Conservation (phyloP, 306 rosid species). For the Cucumis sativus region Cucumber_9930_V3 NC_026657.2:34042501-34043000, state of each 20-base stretch:
- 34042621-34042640: too few species aligned
- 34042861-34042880: slow-evolving; percentile 23
- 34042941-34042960: slow-evolving; percentile 1
- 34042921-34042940: slow-evolving; percentile 11
- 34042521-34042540: too few species aligned
- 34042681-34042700: too few species aligned
- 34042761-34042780: neutral
- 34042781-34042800: neutral
- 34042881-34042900: slow-evolving; percentile 10
- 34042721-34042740: too few species aligned
- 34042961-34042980: slow-evolving; percentile 6
- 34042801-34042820: neutral
- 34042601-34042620: too few species aligned
- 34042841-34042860: neutral
- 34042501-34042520: too few species aligned
- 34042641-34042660: too few species aligned
- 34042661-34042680: too few species aligned
- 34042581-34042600: too few species aligned
- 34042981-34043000: neutral
- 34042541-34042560: too few species aligned
- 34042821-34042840: neutral
- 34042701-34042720: too few species aligned
- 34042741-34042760: neutral
- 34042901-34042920: slow-evolving; percentile 12
- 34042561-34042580: too few species aligned